Evolutionary conservation across 2,329 filamentous ascomycete genomes (phyloP).

Genomic region (Hirsutella thompsonii): DNA sequence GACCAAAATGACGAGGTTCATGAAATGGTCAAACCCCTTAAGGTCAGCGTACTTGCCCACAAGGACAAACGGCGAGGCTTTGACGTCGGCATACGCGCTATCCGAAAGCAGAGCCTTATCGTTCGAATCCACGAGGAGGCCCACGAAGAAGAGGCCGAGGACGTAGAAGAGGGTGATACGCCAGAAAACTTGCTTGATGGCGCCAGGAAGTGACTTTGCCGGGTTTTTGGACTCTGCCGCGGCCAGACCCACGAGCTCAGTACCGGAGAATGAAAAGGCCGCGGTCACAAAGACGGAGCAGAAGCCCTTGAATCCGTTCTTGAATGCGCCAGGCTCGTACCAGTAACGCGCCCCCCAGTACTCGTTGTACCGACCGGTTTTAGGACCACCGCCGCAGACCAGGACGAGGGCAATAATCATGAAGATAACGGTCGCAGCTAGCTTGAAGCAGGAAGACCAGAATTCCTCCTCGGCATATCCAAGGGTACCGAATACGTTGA

Average conservation of each 20-base stretch:
- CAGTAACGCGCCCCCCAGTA: slow-evolving; percentile 28
- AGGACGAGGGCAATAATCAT: slow-evolving; percentile 31
- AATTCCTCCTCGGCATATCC: slow-evolving; percentile 42
- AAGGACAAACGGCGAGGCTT: slow-evolving; percentile 35
- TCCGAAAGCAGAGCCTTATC: slow-evolving; percentile 25
- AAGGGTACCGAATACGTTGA: slow-evolving; percentile 38
- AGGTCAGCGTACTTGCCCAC: slow-evolving; percentile 32
- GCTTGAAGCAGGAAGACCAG: slow-evolving; percentile 36
- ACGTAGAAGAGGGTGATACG: slow-evolving; percentile 34
- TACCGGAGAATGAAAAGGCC: slow-evolving; percentile 55
- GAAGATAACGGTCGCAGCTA: slow-evolving; percentile 41
- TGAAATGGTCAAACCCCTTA: slow-evolving; percentile 29
- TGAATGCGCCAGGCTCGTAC: slow-evolving; percentile 35
- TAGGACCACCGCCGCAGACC: slow-evolving; percentile 39
- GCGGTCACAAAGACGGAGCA: slow-evolving; percentile 55
- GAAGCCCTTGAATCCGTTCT: slow-evolving; percentile 56
- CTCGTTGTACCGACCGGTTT: slow-evolving; percentile 22
- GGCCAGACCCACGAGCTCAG: slow-evolving; percentile 53
- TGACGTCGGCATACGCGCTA: slow-evolving; percentile 12
- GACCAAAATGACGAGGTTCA: slow-evolving; percentile 38
- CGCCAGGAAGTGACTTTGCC: slow-evolving; percentile 56
- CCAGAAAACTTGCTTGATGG: slow-evolving; percentile 57
- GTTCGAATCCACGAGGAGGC: slow-evolving; percentile 26
- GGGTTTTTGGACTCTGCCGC: slow-evolving; percentile 55
- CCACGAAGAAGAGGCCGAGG: slow-evolving; percentile 30